Base-by-base conservation (phyloP, 2,329 filamentous ascomycete species). In the Alternaria solani region DNA sequence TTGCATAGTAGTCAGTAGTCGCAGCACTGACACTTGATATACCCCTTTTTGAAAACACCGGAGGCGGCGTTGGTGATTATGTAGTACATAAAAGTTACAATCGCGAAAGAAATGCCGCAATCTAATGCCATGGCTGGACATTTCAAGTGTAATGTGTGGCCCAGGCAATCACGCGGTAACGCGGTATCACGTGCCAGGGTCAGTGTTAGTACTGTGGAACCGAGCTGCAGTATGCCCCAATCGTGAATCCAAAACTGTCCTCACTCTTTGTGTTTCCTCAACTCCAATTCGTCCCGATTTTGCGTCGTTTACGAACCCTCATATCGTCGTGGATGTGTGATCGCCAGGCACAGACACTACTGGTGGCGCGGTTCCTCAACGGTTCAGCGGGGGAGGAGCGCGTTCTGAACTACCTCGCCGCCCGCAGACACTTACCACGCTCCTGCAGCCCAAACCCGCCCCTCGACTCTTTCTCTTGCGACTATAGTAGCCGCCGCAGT, bases 361-460 rank as follows among this genome's bases (percentile, higher is more conserved):
- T 4, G 20, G 20, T 23, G 20, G 65, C 61, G 66, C 48, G 46
- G 42, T 51, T 41, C 46, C 28, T 36, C n/a, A 54, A 56, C 51
- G 51, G 23, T 48, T 58, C 57, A 66, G 52, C 59, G 66, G 69
- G 66, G 61, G 59, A 58, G 57, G 51, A 62, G 63, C 69, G 69
- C 69, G 69, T 70, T 57, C 42, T 46, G 57, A 36, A 60, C 52
- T 58, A 48, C 63, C 47, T 60, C 57, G 42, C 36, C 57, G 42
- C 36, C 28, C 34, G 36, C 59, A 49, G 49, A 47, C 36, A 18
- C 46, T 14, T 26, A 23, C 30, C 51, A n/a, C 30, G 43, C 51
- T 20, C 20, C 38, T 48, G 41, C 47, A 39, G 32, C 23, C 48
- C 38, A 26, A 39, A 49, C 30, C 20, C 55, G 42, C 30, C 34